phyloP scores from a whole-genome alignment of 2,329 filamentous ascomycete species.

The Penicillium italicum region DNA sequence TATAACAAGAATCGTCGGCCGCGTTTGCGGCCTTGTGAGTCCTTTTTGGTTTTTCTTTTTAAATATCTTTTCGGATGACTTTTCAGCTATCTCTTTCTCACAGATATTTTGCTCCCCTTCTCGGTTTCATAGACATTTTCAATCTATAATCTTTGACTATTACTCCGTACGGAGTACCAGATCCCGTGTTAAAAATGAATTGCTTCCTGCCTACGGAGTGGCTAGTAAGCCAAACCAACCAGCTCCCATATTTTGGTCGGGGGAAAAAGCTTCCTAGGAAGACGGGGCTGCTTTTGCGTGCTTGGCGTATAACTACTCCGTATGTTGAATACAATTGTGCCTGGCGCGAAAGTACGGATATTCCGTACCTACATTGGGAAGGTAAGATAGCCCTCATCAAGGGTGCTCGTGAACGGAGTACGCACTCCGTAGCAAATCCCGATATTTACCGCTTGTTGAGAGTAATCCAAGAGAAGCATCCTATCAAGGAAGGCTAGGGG shows the following conservation, averaged over 20 bases:
- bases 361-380: not conserved
- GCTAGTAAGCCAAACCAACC: not conserved
- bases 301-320: too few relatives aligned
- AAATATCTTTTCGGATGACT: too few relatives aligned
- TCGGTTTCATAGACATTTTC: too few relatives aligned
- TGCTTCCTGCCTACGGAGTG: too few relatives aligned
- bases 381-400: not conserved
- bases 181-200: too few relatives aligned
- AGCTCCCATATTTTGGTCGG: not conserved
- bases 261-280: not conserved
- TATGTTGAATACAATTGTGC: not conserved
- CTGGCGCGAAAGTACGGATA: not conserved
- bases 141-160: too few relatives aligned
- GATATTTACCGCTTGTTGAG: conserved; percentile 1
- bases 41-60: too few relatives aligned
- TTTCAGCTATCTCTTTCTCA: too few relatives aligned
- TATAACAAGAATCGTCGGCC: too few relatives aligned
- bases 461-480: not conserved
- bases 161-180: too few relatives aligned
- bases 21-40: too few relatives aligned
- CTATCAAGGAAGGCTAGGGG: not conserved
- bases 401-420: not conserved
- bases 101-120: too few relatives aligned
- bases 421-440: not conserved
- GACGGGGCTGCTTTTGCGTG: not conserved